Evolutionary conservation across 1,284 basidiomycete species (phyloP).

Genomic region (Laetiporus sulphureus): DNA sequence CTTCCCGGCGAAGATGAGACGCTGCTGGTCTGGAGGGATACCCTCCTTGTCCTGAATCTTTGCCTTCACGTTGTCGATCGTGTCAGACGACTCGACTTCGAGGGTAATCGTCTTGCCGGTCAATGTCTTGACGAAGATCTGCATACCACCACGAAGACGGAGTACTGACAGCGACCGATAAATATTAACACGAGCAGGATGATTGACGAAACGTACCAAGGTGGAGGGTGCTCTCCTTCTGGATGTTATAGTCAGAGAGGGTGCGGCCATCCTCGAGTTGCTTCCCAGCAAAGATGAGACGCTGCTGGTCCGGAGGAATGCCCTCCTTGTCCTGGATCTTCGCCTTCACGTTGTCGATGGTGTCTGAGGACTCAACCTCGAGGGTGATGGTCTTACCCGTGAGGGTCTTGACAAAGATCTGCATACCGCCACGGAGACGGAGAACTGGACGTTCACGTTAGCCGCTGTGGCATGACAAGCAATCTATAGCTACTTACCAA

Average conservation of each 20-base stretch:
- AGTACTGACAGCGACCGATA: not conserved
- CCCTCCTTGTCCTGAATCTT: conserved; percentile 16
- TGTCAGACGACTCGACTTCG: conserved; percentile 13
- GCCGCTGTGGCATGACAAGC: not conserved
- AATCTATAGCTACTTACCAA: not conserved
- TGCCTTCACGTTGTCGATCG: conserved; percentile 14
- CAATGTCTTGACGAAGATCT: conserved; percentile 15
- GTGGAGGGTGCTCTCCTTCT: conserved; percentile 25
- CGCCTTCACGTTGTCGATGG: not conserved
- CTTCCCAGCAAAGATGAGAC: conserved; percentile 24
- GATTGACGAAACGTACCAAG: conserved; percentile 11
- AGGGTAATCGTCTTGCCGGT: conserved; percentile 14
- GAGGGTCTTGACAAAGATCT: not conserved
- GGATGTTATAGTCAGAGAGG: conserved; percentile 25
- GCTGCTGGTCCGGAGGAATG: conserved; percentile 21
- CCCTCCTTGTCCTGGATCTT: not conserved
- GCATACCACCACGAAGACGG: conserved; percentile 10
- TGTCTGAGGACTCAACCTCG: not conserved
- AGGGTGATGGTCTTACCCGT: not conserved
- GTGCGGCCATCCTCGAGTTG: conserved; percentile 24
- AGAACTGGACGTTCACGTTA: not conserved
- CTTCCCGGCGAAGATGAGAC: conserved; percentile 14
- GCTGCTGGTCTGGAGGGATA: conserved; percentile 13
- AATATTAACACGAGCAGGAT: not conserved
- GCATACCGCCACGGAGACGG: not conserved